Base-by-base conservation (phyloP, 2,329 filamentous ascomycete genomes). In the Huntiella abstrusa region DNA sequence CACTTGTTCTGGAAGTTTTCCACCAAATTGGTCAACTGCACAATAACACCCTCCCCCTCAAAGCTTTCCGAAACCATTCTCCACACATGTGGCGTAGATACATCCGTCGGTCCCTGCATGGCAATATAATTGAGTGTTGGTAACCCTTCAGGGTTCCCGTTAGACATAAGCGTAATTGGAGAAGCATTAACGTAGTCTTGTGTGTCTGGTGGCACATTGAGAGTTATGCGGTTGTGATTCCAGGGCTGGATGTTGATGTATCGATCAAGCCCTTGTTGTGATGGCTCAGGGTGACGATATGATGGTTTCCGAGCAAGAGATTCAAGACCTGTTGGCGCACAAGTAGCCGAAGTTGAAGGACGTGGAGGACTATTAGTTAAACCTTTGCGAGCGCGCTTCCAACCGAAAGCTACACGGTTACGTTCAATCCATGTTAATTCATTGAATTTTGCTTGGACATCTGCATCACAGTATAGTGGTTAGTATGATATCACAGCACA, bases 211-310 rank as follows among this genome's bases (percentile, higher is more conserved):
- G 83, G 78, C 1, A 95, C 88, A 35, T 73, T 70, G 13, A 98
- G 72, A 58, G 75, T 80, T 47, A 98, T 71, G 34, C 91, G 77
- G 57, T 92, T 93, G 58, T 83, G 77, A 51, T 81, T 78, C 76
- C 83, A 98, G 0, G 87, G 85, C 58, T 87, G 80, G 52, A 98
- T 84, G 57, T 96, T 94, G 46, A 69, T 60, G 62, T 96, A 98
- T 47, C 91, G 78, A 61, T 96, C 92, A 53, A 88, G 63, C 28
- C 49, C 49, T 15, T 47, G 45, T 13, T 49, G 48, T 39, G n/a
- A 22, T 12, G 40, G 48, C 11, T 50, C 46, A 11, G 46, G 45
- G 16, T 44, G 46, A 11, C 42, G 35, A 37, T 48, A 50, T n/a
- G 46, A 49, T n/a, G 44, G 48, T n/a, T 41, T 44, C 12, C 47